Conservation (phyloP, 306 rosid genomes). For the Acacia confusa region DNA sequence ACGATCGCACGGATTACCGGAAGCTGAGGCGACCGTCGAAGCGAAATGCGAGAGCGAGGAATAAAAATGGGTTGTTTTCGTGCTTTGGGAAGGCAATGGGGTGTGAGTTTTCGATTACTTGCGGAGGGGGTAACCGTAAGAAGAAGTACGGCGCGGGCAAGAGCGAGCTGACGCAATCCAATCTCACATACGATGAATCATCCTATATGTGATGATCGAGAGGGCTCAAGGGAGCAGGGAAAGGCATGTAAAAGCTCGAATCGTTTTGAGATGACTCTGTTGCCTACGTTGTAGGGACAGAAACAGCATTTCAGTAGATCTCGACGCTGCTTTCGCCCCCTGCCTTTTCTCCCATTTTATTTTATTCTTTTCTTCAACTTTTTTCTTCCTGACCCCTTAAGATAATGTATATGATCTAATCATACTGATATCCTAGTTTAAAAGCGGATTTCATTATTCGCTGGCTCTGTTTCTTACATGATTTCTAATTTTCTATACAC, state of each 20-base stretch:
- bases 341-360: background rate
- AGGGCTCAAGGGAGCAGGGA: background rate
- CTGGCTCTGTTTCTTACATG: background rate
- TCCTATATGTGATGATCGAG: slow-evolving; percentile 22
- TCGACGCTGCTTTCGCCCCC: background rate
- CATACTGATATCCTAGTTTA: background rate
- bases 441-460: background rate
- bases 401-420: background rate
- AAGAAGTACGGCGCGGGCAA: slow-evolving; percentile 36
- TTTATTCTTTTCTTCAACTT: background rate
- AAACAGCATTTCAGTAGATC: background rate
- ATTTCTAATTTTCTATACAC: background rate
- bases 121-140: slow-evolving; percentile 50
- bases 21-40: background rate
- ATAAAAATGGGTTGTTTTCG: slow-evolving; percentile 47
- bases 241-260: background rate
- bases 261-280: background rate
- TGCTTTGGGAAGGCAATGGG: slow-evolving; percentile 73
- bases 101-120: slow-evolving; percentile 58
- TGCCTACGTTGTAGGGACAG: background rate
- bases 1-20: slow-evolving; percentile 26
- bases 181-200: slow-evolving; percentile 49
- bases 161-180: slow-evolving; percentile 35
- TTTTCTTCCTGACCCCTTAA: background rate
- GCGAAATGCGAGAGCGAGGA: background rate